These are phyloP conservation scores for Fonsecaea multimorphosa DNA, from an alignment of 2,329 filamentous ascomycete genomes.

Conservation along the genomic window DNA sequence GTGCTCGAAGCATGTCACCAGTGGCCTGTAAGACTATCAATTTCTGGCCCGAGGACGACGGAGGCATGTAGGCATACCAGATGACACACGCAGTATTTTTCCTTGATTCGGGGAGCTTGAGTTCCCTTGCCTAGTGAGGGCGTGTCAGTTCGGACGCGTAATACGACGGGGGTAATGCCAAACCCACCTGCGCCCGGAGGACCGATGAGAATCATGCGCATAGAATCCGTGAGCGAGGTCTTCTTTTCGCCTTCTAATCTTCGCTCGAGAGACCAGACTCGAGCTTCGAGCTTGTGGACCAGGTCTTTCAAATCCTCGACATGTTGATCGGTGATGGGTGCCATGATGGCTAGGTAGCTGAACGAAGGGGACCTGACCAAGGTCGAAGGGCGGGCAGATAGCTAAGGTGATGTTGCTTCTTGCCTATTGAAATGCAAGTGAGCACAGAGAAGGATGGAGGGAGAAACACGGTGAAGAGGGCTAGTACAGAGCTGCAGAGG, in stretches of 20 bases:
- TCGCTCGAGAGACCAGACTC: constrained; percentile 83
- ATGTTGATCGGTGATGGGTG: constrained; percentile 79
- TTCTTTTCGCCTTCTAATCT: constrained; percentile 65
- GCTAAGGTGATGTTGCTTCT: constrained; percentile 14
- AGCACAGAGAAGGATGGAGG: background rate
- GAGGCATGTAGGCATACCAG: constrained; percentile 64
- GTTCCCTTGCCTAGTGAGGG: constrained; percentile 85
- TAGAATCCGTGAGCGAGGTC: constrained; percentile 63
- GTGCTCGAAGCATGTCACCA: constrained; percentile 97
- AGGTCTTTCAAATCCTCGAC: constrained; percentile 84
- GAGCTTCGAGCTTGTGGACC: constrained; percentile 80
- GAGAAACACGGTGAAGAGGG: background rate
- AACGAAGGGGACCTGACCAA: constrained; percentile 40
- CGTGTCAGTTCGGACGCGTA: constrained; percentile 28
- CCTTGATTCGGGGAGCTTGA: constrained; percentile 96
- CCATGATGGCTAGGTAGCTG: constrained; percentile 66
- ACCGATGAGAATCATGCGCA: constrained; percentile 97
- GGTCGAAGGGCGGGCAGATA: constrained; percentile 41
- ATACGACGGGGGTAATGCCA: constrained; percentile 31
- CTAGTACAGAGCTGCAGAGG: background rate
- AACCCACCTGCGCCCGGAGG: constrained; percentile 91
- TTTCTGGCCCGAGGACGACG: background rate
- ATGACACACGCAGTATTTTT: constrained; percentile 96
- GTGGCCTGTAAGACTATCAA: constrained; percentile 70
- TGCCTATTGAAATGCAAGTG: background rate